phyloP scores from a whole-genome alignment of 495 filamentous ascomycete species.

The Penicillium coprophilum region DNA sequence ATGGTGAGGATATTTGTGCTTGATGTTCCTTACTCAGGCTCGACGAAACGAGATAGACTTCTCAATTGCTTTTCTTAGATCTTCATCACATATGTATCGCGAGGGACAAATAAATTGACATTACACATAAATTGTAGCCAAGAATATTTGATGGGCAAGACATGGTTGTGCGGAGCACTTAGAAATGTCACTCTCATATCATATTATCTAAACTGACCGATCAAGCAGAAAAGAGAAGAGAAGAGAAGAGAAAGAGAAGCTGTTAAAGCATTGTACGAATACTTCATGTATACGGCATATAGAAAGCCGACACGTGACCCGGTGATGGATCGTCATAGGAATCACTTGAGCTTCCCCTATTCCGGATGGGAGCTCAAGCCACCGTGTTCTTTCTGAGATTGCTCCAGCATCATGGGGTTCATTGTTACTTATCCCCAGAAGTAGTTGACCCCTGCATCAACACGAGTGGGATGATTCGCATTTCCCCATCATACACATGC shows the following conservation, averaged over 20 bases:
- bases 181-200: too few relatives aligned
- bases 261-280: neutral
- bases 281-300: neutral
- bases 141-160: too few relatives aligned
- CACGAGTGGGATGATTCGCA: conserved; percentile 19
- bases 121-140: too few relatives aligned
- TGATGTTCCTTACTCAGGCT: too few relatives aligned
- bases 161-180: too few relatives aligned
- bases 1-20: too few relatives aligned
- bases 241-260: neutral
- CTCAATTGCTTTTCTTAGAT: too few relatives aligned
- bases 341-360: conserved; percentile 25
- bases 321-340: conserved; percentile 17
- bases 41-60: too few relatives aligned
- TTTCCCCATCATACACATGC: conserved; percentile 22
- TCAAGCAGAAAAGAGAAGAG: neutral
- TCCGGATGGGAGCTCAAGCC: conserved; percentile 19
- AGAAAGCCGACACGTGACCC: conserved; percentile 21
- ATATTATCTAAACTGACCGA: too few relatives aligned
- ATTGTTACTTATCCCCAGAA: neutral
- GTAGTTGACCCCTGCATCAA: neutral
- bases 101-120: too few relatives aligned
- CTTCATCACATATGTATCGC: too few relatives aligned
- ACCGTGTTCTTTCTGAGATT: conserved; percentile 27
- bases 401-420: conserved; percentile 1